Percentiles rank a stretch among this genome's conserved stretches.
Conservation (phyloP, 345 rosid species). For the Camelina hispida region DNA sequence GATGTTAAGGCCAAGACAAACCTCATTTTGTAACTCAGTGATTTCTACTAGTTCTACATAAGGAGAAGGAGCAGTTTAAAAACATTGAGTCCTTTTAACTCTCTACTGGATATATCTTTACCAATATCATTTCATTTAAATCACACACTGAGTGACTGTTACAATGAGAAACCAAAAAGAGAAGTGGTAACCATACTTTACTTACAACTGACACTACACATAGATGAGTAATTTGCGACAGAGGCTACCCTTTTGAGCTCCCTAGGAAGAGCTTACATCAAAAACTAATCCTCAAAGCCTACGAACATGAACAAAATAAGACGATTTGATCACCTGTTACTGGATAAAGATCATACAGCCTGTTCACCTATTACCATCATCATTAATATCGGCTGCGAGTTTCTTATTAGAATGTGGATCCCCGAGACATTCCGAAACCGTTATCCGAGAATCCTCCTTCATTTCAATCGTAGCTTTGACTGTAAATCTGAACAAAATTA, state of each 20-base stretch:
- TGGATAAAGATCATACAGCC: background rate
- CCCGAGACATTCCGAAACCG: constrained; percentile 55
- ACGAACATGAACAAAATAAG: background rate
- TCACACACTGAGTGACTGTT: background rate
- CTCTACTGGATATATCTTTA: background rate
- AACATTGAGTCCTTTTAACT: constrained; percentile 5
- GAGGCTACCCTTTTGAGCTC: constrained; percentile 3
- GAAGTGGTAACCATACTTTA: background rate
- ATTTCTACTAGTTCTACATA: background rate
- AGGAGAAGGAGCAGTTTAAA: background rate
- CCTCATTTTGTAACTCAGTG: background rate
- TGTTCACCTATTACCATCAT: constrained; percentile 1
- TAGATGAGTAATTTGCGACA: background rate
- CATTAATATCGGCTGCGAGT: constrained; percentile 40
- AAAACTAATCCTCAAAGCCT: background rate
- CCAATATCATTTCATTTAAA: background rate
- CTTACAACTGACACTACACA: background rate
- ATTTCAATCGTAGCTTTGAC: constrained; percentile 52
- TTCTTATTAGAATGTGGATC: constrained; percentile 53
- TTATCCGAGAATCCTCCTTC: constrained; percentile 24
- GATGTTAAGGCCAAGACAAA: constrained; percentile 82
- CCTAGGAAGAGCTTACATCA: background rate
- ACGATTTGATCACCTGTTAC: background rate
- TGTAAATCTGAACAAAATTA: constrained; percentile 48
- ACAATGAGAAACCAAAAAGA: constrained; percentile 9